Percentiles rank a stretch among this genome's conserved stretches.
Conservation (phyloP, 805 yeast species). For the Debaryomyces hansenii region DNA sequence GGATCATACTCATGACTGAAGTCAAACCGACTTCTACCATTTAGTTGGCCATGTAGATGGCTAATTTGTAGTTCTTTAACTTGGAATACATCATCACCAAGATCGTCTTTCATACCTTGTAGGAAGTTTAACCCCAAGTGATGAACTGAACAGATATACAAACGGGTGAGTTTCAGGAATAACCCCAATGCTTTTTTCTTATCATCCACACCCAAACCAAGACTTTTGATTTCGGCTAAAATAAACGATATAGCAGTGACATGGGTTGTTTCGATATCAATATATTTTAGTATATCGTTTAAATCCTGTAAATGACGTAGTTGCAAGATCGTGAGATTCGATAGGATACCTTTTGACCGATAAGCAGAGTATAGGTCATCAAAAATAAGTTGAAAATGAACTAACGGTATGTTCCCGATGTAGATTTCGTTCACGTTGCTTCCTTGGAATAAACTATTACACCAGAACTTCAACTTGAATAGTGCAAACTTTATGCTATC, state of each 20-base stretch:
- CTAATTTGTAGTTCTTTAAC: constrained; percentile 6
- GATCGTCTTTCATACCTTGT: not conserved
- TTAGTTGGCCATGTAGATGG: constrained; percentile 11
- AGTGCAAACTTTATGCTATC: constrained; percentile 11
- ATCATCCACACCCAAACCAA: not conserved
- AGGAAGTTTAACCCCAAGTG: constrained; percentile 8
- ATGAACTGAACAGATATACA: constrained; percentile 10
- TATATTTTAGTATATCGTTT: not conserved
- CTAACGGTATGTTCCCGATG: constrained; percentile 11
- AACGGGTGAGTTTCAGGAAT: not conserved
- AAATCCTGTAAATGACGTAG: constrained; percentile 7
- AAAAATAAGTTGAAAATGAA: constrained; percentile 7
- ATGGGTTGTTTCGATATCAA: not conserved
- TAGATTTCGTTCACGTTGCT: constrained; percentile 3
- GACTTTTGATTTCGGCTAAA: not conserved
- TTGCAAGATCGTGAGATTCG: constrained; percentile 5
- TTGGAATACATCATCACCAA: constrained; percentile 1
- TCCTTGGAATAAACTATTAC: constrained; percentile 2
- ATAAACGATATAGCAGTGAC: not conserved
- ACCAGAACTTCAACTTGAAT: constrained; percentile 13
- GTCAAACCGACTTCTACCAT: constrained; percentile 2
- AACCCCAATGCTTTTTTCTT: not conserved
- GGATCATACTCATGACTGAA: constrained; percentile 4
- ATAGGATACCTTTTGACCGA: not conserved
- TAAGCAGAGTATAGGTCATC: constrained; percentile 11